Conservation (phyloP, 2,329 filamentous ascomycete genomes). For the Tolypocladium sp. region DNA sequence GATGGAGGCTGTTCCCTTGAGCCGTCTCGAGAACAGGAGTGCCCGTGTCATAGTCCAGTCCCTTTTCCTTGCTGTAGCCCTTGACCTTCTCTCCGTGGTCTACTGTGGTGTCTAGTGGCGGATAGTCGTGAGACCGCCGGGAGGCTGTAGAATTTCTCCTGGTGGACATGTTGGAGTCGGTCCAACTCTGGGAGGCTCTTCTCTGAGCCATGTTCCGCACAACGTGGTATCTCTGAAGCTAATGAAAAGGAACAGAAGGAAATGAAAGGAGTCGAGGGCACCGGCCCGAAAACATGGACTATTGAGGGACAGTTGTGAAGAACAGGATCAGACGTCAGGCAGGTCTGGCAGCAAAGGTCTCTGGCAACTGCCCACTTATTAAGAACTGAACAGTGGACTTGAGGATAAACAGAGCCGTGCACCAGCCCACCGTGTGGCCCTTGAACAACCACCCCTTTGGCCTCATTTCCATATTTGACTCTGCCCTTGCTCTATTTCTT, state of each 20-base stretch:
- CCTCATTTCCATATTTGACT: background rate
- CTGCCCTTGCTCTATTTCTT: background rate
- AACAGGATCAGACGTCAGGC: background rate
- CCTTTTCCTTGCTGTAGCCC: background rate
- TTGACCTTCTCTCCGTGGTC: background rate
- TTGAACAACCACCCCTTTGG: background rate
- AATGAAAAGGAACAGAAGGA: background rate
- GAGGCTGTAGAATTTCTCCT: conserved; percentile 1
- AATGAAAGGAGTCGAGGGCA: background rate
- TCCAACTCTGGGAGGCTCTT: background rate
- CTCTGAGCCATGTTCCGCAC: background rate
- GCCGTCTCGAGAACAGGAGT: background rate
- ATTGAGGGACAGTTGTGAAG: background rate
- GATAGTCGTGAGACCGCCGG: background rate
- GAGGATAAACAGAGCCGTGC: background rate
- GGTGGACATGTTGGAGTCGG: conserved; percentile 1
- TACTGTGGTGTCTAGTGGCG: background rate
- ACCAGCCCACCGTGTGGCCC: background rate
- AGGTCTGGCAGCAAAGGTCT: too few species aligned
- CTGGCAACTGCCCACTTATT: background rate
- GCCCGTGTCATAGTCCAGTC: background rate
- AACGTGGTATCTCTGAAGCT: background rate
- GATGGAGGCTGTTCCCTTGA: background rate
- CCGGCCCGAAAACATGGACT: background rate
- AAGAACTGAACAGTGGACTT: background rate